These are phyloP conservation scores for Exsudoporus frostii DNA, from an alignment of 768 basidiomycete species.

Conservation along the genomic window DNA sequence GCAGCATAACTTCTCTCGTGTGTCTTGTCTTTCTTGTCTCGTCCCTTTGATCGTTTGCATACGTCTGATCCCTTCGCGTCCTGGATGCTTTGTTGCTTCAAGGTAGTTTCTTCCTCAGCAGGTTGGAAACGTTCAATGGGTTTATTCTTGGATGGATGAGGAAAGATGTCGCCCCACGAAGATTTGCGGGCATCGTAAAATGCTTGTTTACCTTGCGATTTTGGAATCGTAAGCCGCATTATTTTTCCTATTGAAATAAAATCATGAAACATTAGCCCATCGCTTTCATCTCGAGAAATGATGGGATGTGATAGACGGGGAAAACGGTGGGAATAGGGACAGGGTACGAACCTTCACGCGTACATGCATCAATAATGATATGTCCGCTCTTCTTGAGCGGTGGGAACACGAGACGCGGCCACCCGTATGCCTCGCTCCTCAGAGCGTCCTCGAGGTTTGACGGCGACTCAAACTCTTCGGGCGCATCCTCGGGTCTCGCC, in stretches of 20 bases:
- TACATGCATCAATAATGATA: constrained; percentile 87
- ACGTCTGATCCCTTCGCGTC: constrained; percentile 49
- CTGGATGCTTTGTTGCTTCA: constrained; percentile 26
- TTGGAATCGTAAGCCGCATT: constrained; percentile 87
- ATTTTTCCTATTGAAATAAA: constrained; percentile 63
- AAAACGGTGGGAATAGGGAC: constrained; percentile 8
- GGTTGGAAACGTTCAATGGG: constrained; percentile 62
- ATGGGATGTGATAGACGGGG: neutral
- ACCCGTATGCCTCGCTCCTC: constrained; percentile 72
- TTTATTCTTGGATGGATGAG: constrained; percentile 78
- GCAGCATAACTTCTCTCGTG: constrained; percentile 27
- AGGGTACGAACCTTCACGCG: constrained; percentile 59
- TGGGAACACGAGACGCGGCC: constrained; percentile 92
- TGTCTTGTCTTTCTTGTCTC: constrained; percentile 20
- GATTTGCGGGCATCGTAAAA: constrained; percentile 96
- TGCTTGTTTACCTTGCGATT: constrained; percentile 91
- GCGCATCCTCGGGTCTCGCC: neutral
- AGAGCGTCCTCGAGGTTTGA: constrained; percentile 51
- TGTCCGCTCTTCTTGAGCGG: constrained; percentile 91
- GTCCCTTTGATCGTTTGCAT: constrained; percentile 45
- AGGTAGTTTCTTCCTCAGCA: constrained; percentile 23
- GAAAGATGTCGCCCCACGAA: constrained; percentile 93
- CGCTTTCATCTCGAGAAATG: constrained; percentile 5
- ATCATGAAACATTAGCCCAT: neutral
- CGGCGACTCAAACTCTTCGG: constrained; percentile 16